Conservation (phyloP, 495 filamentous ascomycete genomes). For the Acidiella bohemica region DNA sequence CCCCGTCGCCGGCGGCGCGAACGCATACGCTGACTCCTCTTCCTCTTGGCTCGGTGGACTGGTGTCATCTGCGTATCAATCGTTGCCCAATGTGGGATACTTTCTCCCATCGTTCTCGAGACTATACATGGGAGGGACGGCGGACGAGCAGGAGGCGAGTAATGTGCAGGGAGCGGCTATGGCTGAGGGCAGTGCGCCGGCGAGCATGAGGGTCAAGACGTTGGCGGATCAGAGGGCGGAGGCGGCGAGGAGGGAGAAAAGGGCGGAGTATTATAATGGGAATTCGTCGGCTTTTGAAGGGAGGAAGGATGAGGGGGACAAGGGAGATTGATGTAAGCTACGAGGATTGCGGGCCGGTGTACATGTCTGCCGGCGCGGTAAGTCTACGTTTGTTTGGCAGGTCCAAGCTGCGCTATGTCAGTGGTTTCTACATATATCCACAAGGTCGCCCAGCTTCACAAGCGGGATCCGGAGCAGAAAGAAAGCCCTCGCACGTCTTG, state of each 20-base stretch:
- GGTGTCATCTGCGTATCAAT: conserved; percentile 23
- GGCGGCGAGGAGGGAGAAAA: conserved; percentile 20
- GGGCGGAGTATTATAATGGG: conserved; percentile 67
- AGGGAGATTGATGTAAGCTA: no score
- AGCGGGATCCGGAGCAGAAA: no score
- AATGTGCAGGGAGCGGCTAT: conserved; percentile 9
- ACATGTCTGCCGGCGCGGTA: no score
- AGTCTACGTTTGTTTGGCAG: no score
- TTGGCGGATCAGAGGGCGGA: conserved; percentile 39
- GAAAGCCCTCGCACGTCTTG: no score
- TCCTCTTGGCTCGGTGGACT: conserved; percentile 23
- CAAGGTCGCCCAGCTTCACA: no score
- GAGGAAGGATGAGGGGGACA: conserved; percentile 42
- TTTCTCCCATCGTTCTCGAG: conserved; percentile 9
- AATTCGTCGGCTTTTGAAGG: conserved; percentile 76
- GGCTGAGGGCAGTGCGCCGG: not conserved
- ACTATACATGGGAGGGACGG: conserved; percentile 33
- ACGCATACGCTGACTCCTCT: conserved; percentile 39
- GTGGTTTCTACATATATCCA: no score
- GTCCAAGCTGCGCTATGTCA: no score
- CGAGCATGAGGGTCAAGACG: conserved; percentile 35
- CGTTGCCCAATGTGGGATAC: conserved; percentile 20
- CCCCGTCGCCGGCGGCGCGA: conserved; percentile 46
- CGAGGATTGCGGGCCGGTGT: no score
- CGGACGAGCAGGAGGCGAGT: conserved; percentile 4